phyloP scores from a whole-genome alignment of 1,139 yeast genomes.

The Trichomonascaceae sp. region DNA sequence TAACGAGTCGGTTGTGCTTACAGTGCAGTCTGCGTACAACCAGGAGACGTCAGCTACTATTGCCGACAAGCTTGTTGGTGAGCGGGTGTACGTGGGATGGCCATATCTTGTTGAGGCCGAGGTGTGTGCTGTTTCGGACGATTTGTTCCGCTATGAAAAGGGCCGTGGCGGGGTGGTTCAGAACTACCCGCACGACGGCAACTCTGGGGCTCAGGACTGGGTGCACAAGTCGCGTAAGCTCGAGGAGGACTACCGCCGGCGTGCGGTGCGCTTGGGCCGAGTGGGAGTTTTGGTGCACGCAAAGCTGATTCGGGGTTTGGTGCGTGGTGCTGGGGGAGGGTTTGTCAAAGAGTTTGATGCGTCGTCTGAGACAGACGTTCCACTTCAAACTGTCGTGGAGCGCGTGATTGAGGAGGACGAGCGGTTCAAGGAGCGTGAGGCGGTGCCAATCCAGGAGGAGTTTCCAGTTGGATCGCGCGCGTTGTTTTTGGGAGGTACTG shows the following conservation, averaged over 20 bases:
- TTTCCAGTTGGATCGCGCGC: slow-evolving; percentile 63
- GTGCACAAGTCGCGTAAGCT: slow-evolving; percentile 17
- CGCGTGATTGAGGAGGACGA: slow-evolving; percentile 60
- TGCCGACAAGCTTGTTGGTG: slow-evolving; percentile 46
- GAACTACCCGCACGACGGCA: slow-evolving; percentile 21
- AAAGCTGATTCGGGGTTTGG: slow-evolving; percentile 65
- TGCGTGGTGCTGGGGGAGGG: slow-evolving; percentile 50
- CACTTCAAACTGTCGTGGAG: slow-evolving; percentile 70
- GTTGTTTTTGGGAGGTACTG: slow-evolving; percentile 77
- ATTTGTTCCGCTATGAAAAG: slow-evolving; percentile 34
- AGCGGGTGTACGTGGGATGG: slow-evolving; percentile 67
- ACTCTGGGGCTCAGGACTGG: slow-evolving; percentile 27
- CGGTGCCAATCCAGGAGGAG: slow-evolving; percentile 69
- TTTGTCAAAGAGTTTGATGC: slow-evolving; percentile 45
- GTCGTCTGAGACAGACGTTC: slow-evolving; percentile 35
- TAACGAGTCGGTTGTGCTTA: slow-evolving; percentile 67
- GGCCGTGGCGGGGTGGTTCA: slow-evolving; percentile 18
- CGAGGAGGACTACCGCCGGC: slow-evolving; percentile 33
- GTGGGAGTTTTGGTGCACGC: slow-evolving; percentile 53
- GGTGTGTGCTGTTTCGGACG: slow-evolving; percentile 52
- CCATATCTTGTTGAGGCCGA: slow-evolving; percentile 79
- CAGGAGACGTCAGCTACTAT: slow-evolving; percentile 36
- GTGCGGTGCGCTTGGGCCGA: slow-evolving; percentile 46
- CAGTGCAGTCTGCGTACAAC: slow-evolving; percentile 41
- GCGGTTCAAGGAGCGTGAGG: slow-evolving; percentile 60